A percentile compares a stretch with the other conserved stretches of the same genome.
Conservation (phyloP, 352 stramenopile species). For the Globisporangium echinulatum region DNA sequence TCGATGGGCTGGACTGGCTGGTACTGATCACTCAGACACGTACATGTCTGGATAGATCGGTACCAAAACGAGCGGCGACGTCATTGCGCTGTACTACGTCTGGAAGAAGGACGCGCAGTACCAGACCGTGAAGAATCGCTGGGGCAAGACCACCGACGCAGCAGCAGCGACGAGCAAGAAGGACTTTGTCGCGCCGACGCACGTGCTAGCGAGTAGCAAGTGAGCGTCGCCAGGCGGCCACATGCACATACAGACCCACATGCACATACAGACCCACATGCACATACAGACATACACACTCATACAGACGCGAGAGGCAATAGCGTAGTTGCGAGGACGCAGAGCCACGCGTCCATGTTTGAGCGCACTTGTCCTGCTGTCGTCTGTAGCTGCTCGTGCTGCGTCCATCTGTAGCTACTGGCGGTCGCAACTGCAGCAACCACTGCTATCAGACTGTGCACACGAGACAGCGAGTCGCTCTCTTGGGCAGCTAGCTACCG, state of each 20-base stretch:
- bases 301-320: no score
- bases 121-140: constrained; percentile 73
- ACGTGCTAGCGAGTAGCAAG: background rate
- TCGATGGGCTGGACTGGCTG: no score
- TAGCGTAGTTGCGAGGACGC: no score
- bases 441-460: no score
- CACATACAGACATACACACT: background rate
- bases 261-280: background rate
- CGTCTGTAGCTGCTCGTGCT: background rate
- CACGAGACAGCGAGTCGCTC: no score
- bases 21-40: no score
- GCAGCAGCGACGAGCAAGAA: constrained; percentile 21
- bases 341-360: no score
- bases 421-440: no score
- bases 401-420: no score
- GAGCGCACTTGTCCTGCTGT: no score
- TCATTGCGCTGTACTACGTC: constrained; percentile 83
- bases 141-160: constrained; percentile 36
- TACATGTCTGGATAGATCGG: constrained; percentile 31
- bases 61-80: constrained; percentile 62
- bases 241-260: background rate
- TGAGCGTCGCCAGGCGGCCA: background rate
- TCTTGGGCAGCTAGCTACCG: background rate
- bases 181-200: constrained; percentile 9
- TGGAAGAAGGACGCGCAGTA: constrained; percentile 87